Evolutionary conservation across 1,139 yeast genomes (phyloP).

Genomic region (Geotrichum candidum): DNA sequence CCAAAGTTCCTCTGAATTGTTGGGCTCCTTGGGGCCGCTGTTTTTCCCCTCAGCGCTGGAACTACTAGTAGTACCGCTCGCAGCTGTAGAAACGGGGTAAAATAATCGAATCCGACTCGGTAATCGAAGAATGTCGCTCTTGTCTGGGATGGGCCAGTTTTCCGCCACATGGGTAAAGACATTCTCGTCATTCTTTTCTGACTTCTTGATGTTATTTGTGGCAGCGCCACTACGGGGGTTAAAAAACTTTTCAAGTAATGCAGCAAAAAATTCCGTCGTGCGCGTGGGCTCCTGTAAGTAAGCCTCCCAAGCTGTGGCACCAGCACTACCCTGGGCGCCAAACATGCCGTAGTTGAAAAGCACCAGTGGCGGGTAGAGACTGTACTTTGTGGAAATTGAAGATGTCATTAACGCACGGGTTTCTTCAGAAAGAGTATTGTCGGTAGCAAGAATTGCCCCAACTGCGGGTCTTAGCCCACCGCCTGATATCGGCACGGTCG

Average conservation of each 20-base stretch:
- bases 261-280: slow-evolving; percentile 8
- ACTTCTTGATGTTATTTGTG: slow-evolving; percentile 27
- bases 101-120: slow-evolving; percentile 12
- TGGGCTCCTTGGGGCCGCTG: slow-evolving; percentile 51
- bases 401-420: slow-evolving; percentile 3
- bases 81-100: not conserved
- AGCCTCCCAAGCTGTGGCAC: slow-evolving; percentile 42
- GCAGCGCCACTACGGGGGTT: slow-evolving; percentile 11
- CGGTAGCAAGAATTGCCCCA: not conserved
- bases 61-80: not conserved
- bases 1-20: slow-evolving; percentile 53
- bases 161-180: slow-evolving; percentile 60
- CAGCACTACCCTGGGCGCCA: slow-evolving; percentile 11
- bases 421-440: not conserved
- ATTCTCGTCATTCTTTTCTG: slow-evolving; percentile 30
- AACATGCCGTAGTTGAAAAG: slow-evolving; percentile 41
- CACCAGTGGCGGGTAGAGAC: slow-evolving; percentile 63
- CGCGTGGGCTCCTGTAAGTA: not conserved
- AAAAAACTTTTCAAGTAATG: not conserved
- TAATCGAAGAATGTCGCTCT: slow-evolving; percentile 19
- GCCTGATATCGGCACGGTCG: not conserved
- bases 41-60: slow-evolving; percentile 39
- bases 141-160: slow-evolving; percentile 59
- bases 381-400: slow-evolving; percentile 46
- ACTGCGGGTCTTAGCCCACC: not conserved